Percentiles rank a stretch among this genome's conserved stretches.
phyloP scores from a whole-genome alignment of 2,329 filamentous ascomycete genomes.

The Clarireedia hainanense region DNA sequence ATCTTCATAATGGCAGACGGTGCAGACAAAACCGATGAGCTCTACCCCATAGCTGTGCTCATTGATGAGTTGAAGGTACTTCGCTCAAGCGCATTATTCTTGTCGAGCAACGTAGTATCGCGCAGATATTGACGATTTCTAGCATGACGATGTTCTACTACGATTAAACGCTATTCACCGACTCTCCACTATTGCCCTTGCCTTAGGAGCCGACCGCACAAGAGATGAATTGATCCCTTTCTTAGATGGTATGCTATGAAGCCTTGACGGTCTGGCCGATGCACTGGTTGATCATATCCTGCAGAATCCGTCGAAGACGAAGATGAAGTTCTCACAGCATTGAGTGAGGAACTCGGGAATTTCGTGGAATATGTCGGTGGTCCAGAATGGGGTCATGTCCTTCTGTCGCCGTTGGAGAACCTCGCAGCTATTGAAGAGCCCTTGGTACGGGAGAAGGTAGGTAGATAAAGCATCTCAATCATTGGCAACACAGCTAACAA shows the following conservation, averaged over 20 bases:
- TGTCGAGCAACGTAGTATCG: slow-evolving; percentile 2
- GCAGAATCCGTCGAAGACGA: slow-evolving; percentile 98
- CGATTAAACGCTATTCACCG: slow-evolving; percentile 97
- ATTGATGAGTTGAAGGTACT: slow-evolving; percentile 98
- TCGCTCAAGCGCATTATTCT: background rate
- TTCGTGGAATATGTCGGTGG: slow-evolving; percentile 98
- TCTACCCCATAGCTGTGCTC: slow-evolving; percentile 98
- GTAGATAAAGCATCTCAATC: slow-evolving; percentile 11
- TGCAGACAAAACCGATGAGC: slow-evolving; percentile 89
- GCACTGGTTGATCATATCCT: slow-evolving; percentile 26
- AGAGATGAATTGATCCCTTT: slow-evolving; percentile 98
- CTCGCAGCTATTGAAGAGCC: slow-evolving; percentile 97
- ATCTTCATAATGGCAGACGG: slow-evolving; percentile 74
- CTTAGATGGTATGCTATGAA: slow-evolving; percentile 72
- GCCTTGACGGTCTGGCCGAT: background rate
- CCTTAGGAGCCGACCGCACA: slow-evolving; percentile 90
- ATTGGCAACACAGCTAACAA: slow-evolving; percentile 14
- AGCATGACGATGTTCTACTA: slow-evolving; percentile 98
- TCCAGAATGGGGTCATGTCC: slow-evolving; percentile 86
- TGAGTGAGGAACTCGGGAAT: slow-evolving; percentile 92
- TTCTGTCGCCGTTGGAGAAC: slow-evolving; percentile 95
- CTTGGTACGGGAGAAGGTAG: slow-evolving; percentile 92
- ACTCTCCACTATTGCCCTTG: slow-evolving; percentile 94
- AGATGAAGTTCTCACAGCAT: slow-evolving; percentile 92
- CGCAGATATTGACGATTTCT: slow-evolving; percentile 19